A percentile compares a stretch with the other conserved stretches of the same genome.
phyloP scores from a whole-genome alignment of 1,139 yeast genomes.

The Pichia sp. region DNA sequence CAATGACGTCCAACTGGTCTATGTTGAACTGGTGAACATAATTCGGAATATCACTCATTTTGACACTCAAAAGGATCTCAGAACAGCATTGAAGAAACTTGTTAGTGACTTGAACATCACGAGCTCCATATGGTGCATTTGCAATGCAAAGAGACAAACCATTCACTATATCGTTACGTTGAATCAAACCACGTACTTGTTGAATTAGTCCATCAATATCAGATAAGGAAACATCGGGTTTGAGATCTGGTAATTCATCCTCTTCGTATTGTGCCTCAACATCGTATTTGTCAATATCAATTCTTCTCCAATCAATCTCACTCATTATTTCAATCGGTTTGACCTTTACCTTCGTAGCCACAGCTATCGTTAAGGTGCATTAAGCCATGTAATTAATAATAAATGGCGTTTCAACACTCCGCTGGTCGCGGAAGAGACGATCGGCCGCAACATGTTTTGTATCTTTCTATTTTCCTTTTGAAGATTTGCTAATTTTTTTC shows the following conservation, averaged over 20 bases:
- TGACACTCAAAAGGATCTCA: constrained; percentile 66
- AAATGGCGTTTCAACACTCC: no score
- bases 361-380: no score
- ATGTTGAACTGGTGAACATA: constrained; percentile 50
- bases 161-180: constrained; percentile 63
- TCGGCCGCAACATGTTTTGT: no score
- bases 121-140: constrained; percentile 80
- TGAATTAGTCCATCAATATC: constrained; percentile 50
- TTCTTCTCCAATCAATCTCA: constrained; percentile 50
- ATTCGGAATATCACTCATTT: constrained; percentile 60
- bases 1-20: constrained; percentile 68
- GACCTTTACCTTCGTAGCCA: no score
- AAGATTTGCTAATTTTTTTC: no score
- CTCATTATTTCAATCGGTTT: constrained; percentile 2
- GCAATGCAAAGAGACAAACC: constrained; percentile 60
- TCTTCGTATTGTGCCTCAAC: constrained; percentile 42
- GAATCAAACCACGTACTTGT: constrained; percentile 53
- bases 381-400: no score
- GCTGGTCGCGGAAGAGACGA: no score
- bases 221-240: constrained; percentile 26
- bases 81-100: constrained; percentile 53
- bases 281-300: constrained; percentile 86
- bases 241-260: constrained; percentile 16
- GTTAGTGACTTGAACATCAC: constrained; percentile 40
- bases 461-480: no score